Base-by-base conservation (phyloP, 805 yeast species). In the Lipomyces kockii region DNA sequence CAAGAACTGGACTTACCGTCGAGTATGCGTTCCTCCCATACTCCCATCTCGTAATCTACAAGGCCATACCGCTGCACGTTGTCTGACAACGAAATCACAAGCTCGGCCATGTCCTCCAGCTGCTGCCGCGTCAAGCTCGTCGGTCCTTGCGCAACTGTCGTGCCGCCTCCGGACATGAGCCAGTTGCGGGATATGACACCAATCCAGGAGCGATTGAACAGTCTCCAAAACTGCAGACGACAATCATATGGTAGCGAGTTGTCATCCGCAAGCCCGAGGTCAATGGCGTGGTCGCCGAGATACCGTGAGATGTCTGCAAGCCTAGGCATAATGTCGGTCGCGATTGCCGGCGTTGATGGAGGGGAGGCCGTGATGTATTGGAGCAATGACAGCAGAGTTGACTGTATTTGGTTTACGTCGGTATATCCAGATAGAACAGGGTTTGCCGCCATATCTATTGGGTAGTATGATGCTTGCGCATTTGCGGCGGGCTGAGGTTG, bases 41-140 rank as follows among this genome's bases (percentile, higher is more conserved):
- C 60, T 5, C 70, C 71, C 34, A 66, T 25, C 14, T 68, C 71
- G 58, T 68, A 68, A 60, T 68, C 71, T 8, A 68, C 71, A 3
- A 68, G 63, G 3, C 71, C 71, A 57, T 35, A 66, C 29, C n/a
- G 37, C 56, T 68, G 61, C 39, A 68, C 27, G 2, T 35, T n/a
- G 39, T 68, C 71, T 3, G 66, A 54, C 25, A 66, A 39, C 6
- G 43, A 12, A 25, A 68, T 60, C 34, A 68, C 49, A 12, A 25
- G 39, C 22, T 25, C 59, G 22, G 62, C 66, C 46, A 66, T 27
- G 14, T 61, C 56, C 22, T 62, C 66, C 8, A 68, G 60, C 51
- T 62, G 64, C 20, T 11, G n/a, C 9, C 60, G 61, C 49, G 60
- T 60, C 43, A 52, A 35, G 49, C 39, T 34, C 12, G 25, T n/a